Evolutionary conservation across 345 rosid species (phyloP), one percentile per base, ranked within the genome.

Genomic region (Barbarea vulgaris): DNA sequence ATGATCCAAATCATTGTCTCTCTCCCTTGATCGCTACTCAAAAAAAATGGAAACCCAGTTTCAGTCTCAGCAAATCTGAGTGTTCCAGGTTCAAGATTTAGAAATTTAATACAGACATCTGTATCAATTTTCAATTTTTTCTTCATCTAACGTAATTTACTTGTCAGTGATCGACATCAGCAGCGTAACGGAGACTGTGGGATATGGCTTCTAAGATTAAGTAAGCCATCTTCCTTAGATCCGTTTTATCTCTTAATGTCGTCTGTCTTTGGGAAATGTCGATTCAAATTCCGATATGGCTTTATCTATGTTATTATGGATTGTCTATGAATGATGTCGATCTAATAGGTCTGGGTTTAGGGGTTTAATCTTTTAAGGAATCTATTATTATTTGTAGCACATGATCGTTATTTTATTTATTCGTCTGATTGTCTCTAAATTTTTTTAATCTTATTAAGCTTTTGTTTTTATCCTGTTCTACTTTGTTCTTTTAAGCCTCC

Each of bases 271-370:
- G 13, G 15, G 17, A 19, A 11, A 4, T 9, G 54, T 58, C 72
- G 77, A 64, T 78, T 77, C 24, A 41, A 48, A 65, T 70, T 77
- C 76, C 54, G 73, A 51, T 77, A 72, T 77, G 81, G 57, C 7
- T 64, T 39, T 77, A 11, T 15, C 9, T 18, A 53, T 24, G 21
- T 17, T 37, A 3, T 17, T 37, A 3, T 19, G 53, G 61, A 17
- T 24, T 67, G 52, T 37, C 8, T 24, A n/a, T 41, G 33, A 18
- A 25, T 7, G 41, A n/a, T 1, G 34, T 67, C 60, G 62, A 75
- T 75, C 69, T 68, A n/a, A 7, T 52, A 19, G 36, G 12, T 51
- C 4, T 60, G 46, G 62, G 57, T 69, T 69, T 63, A 62, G 55
- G 55, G 70, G 58, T 76, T 69, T 76, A 7, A 11, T 14, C n/a